Conservation (phyloP, 306 rosid species). For the Cicer yamashitae region DNA sequence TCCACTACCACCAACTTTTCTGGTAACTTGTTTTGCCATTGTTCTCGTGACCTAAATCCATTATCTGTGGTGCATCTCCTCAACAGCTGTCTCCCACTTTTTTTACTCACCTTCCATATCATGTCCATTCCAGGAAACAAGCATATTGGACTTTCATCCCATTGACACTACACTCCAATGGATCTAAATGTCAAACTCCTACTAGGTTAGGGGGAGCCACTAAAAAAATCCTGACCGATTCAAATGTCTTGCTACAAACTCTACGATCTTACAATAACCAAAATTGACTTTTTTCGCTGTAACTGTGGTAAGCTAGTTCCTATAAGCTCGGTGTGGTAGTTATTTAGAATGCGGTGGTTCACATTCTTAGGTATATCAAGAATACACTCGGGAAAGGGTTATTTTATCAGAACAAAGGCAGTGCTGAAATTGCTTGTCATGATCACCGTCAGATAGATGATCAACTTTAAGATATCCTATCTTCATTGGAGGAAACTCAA, state of each 20-base stretch:
- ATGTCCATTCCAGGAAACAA: constrained; percentile 9
- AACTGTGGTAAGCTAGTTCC: not conserved
- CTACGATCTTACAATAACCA: not conserved
- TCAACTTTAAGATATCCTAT: not conserved
- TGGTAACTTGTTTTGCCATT: not conserved
- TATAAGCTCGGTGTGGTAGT: not conserved
- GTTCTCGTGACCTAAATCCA: not conserved
- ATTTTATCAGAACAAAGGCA: not conserved
- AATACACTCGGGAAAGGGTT: not conserved
- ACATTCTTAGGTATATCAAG: not conserved
- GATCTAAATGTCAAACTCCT: constrained; percentile 10
- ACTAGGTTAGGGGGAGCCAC: not conserved
- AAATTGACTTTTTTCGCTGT: not conserved
- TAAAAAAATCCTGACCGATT: not conserved
- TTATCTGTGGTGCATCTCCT: not conserved
- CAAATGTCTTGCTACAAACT: not conserved
- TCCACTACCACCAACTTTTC: not conserved
- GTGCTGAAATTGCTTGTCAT: not conserved
- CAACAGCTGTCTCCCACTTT: constrained; percentile 6
- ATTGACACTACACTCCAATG: constrained; percentile 5
- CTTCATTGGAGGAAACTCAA: not conserved
- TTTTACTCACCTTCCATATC: not conserved
- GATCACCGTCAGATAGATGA: not conserved
- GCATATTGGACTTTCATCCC: not conserved
- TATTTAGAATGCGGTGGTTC: not conserved